Base-by-base conservation (phyloP, 495 filamentous ascomycete species). In the Penicillium atrosanguineum region DNA sequence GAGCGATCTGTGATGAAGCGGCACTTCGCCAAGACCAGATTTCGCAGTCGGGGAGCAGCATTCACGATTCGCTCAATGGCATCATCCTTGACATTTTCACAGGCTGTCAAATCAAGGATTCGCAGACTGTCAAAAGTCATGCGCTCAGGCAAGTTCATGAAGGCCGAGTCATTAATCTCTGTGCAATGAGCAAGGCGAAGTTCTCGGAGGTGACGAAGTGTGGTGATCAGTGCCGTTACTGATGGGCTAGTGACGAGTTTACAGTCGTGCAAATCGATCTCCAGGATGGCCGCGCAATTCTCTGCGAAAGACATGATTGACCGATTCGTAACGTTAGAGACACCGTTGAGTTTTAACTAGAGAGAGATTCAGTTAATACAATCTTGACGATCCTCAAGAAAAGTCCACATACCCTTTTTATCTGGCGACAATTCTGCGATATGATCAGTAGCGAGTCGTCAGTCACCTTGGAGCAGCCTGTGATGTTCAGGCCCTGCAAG, bases 201-300 rank as follows among this genome's bases (percentile, higher is more conserved):
- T 70, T 99, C 94, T 42, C 94, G 87, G 1, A 99, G 83, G 28
- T 91, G 84, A 19, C 81, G 83, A 14, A 91, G 85, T 48, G 87
- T 85, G 15, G 79, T 76, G 43, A 97, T 78, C 18, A 99, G 79
- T 14, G 84, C 78, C 0, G 88, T 90, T 38, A 97, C 79, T 0
- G 95, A 87, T 9, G 83, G 79, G 65, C 93, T 91, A 39, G 87
- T 89, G 47, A 97, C 81, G 23, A 82, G 76, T 26, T 79, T 82
- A 74, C 94, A 97, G 61, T 88, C 85, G 59, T 96, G 88, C 26
- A 97, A 83, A 65, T 99, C 95, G 53, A 97, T 96, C 69, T 99
- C 95, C 38, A 99, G 80, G 29, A 99, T 90, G 46, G 95, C 88
- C 7, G 85, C 88, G 68, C 92, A 97, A 67, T 91, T 82, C 25